Conservation (phyloP, 2,329 filamentous ascomycete species). For the Sarocladium strictum region DNA sequence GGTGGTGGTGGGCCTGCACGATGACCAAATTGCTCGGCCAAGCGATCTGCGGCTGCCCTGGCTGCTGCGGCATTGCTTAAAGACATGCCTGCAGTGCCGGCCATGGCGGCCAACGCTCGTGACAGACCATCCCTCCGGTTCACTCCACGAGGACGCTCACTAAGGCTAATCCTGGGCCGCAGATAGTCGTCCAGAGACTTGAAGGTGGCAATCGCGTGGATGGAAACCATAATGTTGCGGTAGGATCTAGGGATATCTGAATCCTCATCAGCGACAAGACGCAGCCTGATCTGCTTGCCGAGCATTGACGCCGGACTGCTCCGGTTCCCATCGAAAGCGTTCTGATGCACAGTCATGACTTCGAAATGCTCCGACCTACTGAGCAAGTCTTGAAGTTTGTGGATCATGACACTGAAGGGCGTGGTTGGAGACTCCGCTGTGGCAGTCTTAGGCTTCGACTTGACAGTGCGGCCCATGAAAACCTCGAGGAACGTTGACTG, state of each 20-base stretch:
- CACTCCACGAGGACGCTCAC: slow-evolving; percentile 56
- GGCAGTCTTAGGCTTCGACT: slow-evolving; percentile 57
- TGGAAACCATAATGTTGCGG: slow-evolving; percentile 94
- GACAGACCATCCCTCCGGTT: slow-evolving; percentile 60
- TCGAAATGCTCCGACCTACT: slow-evolving; percentile 98
- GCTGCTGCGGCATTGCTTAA: slow-evolving; percentile 24
- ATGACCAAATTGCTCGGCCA: slow-evolving; percentile 39
- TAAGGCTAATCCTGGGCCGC: slow-evolving; percentile 76
- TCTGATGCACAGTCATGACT: slow-evolving; percentile 91
- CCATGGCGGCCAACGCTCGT: slow-evolving; percentile 68
- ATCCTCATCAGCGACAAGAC: slow-evolving; percentile 81
- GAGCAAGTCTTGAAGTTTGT: slow-evolving; percentile 91
- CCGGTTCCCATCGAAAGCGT: slow-evolving; percentile 81
- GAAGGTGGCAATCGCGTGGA: slow-evolving; percentile 96
- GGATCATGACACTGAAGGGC: slow-evolving; percentile 82
- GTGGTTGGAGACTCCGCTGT: slow-evolving; percentile 67
- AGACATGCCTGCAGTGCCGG: slow-evolving; percentile 62
- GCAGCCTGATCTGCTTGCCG: slow-evolving; percentile 87
- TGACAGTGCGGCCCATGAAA: slow-evolving; percentile 77
- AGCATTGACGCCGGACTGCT: slow-evolving; percentile 94
- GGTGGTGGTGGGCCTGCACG: slow-evolving; percentile 21
- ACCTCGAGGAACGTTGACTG: slow-evolving; percentile 82
- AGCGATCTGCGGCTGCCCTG: slow-evolving; percentile 36
- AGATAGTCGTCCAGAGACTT: slow-evolving; percentile 95
- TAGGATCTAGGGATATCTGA: slow-evolving; percentile 85